A percentile compares a stretch with the other conserved stretches of the same genome.
Conservation (phyloP, 1,139 yeast species). For the Geotrichum phurueaensis region DNA sequence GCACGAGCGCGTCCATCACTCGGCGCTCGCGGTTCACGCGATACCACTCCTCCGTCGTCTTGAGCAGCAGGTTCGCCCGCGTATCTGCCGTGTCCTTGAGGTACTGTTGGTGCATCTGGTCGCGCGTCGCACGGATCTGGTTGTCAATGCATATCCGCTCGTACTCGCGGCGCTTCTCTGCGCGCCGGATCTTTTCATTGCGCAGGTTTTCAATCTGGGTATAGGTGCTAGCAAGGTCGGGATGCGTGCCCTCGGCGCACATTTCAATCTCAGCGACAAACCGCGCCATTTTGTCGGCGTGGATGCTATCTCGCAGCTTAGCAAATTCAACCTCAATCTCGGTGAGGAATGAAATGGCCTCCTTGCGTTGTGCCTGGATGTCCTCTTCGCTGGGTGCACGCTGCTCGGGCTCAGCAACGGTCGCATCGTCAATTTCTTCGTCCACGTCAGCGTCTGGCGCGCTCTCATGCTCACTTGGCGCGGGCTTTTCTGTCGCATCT, state of each 20-base stretch:
- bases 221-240: constrained; percentile 63
- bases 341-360: constrained; percentile 64
- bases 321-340: constrained; percentile 84
- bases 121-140: constrained; percentile 75
- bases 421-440: constrained; percentile 21
- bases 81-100: constrained; percentile 62
- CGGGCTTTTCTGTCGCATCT: constrained; percentile 22
- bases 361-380: constrained; percentile 45
- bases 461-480: constrained; percentile 17
- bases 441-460: constrained; percentile 24
- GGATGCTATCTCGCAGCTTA: constrained; percentile 60
- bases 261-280: constrained; percentile 78
- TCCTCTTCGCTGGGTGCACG: constrained; percentile 35
- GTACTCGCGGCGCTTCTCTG: constrained; percentile 64
- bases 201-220: constrained; percentile 65
- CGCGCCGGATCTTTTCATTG: constrained; percentile 61
- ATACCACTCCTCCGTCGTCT: constrained; percentile 87
- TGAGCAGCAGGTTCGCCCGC: constrained; percentile 58
- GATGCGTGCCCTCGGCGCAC: constrained; percentile 87
- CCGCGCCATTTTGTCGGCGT: constrained; percentile 54
- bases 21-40: constrained; percentile 85
- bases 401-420: not conserved
- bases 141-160: constrained; percentile 68
- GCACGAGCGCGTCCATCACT: constrained; percentile 63
- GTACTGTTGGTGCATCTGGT: constrained; percentile 80